These are phyloP conservation scores for Mucor saturninus DNA, from an alignment of 371 early-diverging fungal species.

Conservation along the genomic window DNA sequence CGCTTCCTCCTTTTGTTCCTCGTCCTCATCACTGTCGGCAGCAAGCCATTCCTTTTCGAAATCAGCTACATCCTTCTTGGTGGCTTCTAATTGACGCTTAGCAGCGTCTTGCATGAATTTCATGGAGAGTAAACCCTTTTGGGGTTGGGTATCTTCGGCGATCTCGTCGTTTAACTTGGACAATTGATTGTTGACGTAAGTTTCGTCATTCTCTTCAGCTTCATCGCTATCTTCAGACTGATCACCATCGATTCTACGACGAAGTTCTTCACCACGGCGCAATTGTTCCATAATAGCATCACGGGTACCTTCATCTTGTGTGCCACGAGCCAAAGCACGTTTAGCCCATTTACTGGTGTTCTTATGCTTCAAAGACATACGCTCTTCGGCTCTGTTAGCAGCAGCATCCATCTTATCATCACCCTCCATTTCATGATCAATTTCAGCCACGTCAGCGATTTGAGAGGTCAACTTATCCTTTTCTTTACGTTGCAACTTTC, in stretches of 20 bases:
- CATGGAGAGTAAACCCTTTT: conserved; percentile 90
- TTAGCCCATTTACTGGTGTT: conserved; percentile 96
- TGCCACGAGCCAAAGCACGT: conserved; percentile 71
- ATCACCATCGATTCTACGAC: conserved; percentile 79
- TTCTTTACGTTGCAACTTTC: conserved; percentile 82
- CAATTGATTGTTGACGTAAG: conserved; percentile 41
- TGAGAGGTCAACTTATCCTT: conserved; percentile 54
- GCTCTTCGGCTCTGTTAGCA: conserved; percentile 83
- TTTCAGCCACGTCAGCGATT: conserved; percentile 54
- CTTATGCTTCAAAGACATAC: conserved; percentile 93
- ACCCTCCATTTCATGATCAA: conserved; percentile 74
- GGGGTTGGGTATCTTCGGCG: conserved; percentile 59
- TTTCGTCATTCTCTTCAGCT: conserved; percentile 47
- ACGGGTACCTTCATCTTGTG: conserved; percentile 74
- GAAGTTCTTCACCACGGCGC: conserved; percentile 79
- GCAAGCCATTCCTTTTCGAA: conserved; percentile 49
- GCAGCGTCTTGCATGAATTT: conserved; percentile 95
- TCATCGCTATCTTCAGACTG: conserved; percentile 64
- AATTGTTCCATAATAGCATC: conserved; percentile 88
- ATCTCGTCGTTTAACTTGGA: conserved; percentile 51
- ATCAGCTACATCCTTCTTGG: conserved; percentile 57
- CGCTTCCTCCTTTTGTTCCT: conserved; percentile 30
- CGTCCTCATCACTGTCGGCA: conserved; percentile 48
- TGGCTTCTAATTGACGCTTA: conserved; percentile 55
- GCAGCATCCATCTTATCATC: conserved; percentile 75